Evolutionary conservation across 2,329 filamentous ascomycete genomes (phyloP).

Genomic region (Bisporella sp.): DNA sequence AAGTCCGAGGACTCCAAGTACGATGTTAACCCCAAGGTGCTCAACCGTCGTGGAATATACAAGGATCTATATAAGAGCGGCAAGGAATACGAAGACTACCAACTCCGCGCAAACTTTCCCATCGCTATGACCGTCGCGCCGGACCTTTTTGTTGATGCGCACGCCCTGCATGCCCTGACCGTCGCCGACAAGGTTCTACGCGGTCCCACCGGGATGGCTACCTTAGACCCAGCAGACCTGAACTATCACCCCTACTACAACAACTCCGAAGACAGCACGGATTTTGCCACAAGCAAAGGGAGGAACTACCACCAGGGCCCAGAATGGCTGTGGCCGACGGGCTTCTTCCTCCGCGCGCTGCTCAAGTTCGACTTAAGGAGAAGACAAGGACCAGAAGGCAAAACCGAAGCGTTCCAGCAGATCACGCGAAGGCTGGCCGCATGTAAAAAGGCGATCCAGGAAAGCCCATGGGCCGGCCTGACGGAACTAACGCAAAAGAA

Average conservation of each 20-base stretch:
- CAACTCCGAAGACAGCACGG: conserved; percentile 86
- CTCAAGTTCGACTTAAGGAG: conserved; percentile 83
- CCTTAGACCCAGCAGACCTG: conserved; percentile 81
- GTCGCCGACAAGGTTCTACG: conserved; percentile 73
- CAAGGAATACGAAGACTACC: conserved; percentile 97
- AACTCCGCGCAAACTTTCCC: conserved; percentile 87
- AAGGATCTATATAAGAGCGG: conserved; percentile 93
- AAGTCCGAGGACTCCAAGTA: conserved; percentile 66
- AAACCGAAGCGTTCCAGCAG: conserved; percentile 89
- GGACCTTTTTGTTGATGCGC: conserved; percentile 70
- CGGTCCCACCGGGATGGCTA: conserved; percentile 91
- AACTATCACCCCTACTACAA: conserved; percentile 94
- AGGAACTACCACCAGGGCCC: conserved; percentile 98
- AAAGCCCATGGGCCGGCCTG: conserved; percentile 82
- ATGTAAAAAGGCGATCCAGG: conserved; percentile 77
- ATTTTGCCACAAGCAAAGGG: conserved; percentile 89
- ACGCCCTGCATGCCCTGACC: conserved; percentile 74
- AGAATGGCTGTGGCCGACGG: conserved; percentile 96
- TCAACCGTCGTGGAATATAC: conserved; percentile 95
- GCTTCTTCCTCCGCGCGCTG: conserved; percentile 88
- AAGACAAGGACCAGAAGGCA: conserved; percentile 56
- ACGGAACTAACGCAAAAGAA: conserved; percentile 90
- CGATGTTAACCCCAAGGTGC: conserved; percentile 68
- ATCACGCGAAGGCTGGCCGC: conserved; percentile 75
- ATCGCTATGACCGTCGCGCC: conserved; percentile 95